Evolutionary conservation across 768 basidiomycete genomes (phyloP).

Genomic region (Agrocybe praecox): DNA sequence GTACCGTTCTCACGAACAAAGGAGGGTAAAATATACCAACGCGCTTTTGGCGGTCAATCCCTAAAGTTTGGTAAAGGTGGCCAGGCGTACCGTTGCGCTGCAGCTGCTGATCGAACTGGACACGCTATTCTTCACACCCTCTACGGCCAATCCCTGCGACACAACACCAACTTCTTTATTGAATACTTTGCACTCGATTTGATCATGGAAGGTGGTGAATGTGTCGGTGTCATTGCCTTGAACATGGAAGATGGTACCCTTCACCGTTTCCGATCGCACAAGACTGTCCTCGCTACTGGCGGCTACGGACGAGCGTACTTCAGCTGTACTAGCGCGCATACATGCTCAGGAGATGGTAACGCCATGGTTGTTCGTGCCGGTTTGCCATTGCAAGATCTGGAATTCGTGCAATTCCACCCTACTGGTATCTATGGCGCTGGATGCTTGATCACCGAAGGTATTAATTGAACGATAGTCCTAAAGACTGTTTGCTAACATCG

Average conservation of each 20-base stretch:
- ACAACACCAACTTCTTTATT: slow-evolving; percentile 99
- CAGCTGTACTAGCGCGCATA: slow-evolving; percentile 98
- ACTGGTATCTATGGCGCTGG: slow-evolving; percentile 99
- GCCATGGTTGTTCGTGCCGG: slow-evolving; percentile 98
- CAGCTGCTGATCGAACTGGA: slow-evolving; percentile 97
- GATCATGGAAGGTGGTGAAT: slow-evolving; percentile 98
- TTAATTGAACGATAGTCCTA: not conserved
- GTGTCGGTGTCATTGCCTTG: slow-evolving; percentile 97
- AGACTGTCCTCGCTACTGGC: slow-evolving; percentile 97
- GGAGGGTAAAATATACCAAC: slow-evolving; percentile 99
- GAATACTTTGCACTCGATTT: slow-evolving; percentile 99
- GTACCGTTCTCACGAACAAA: slow-evolving; percentile 98
- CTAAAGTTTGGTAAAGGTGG: slow-evolving; percentile 97
- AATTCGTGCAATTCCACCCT: slow-evolving; percentile 99
- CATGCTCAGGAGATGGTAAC: slow-evolving; percentile 98
- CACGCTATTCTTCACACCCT: slow-evolving; percentile 98
- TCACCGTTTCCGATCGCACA: slow-evolving; percentile 97
- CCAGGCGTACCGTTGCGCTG: slow-evolving; percentile 98
- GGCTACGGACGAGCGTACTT: slow-evolving; percentile 99
- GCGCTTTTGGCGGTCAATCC: slow-evolving; percentile 98
- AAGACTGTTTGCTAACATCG: not conserved
- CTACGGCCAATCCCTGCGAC: slow-evolving; percentile 97
- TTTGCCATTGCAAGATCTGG: slow-evolving; percentile 93
- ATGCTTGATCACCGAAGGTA: slow-evolving; percentile 97
- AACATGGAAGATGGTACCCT: slow-evolving; percentile 99